phyloP scores from a whole-genome alignment of 495 filamentous ascomycete genomes.

The Neurospora sp. region DNA sequence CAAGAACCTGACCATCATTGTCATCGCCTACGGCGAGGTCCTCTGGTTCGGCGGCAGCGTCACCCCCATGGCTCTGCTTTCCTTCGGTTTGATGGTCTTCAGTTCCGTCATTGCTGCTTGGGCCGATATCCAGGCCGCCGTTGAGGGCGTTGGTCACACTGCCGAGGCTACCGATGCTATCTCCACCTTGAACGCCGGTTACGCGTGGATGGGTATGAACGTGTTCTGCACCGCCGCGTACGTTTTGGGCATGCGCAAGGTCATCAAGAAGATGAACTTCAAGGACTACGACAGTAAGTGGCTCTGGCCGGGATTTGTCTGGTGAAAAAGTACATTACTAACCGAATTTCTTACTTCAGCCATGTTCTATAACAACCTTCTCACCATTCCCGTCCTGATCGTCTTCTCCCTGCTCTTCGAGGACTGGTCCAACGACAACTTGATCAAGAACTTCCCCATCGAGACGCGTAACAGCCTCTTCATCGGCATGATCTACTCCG shows the following conservation, averaged over 20 bases:
- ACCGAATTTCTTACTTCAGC: slow-evolving; percentile 41
- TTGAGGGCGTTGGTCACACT: slow-evolving; percentile 47
- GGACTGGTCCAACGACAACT: slow-evolving; percentile 82
- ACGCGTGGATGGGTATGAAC: slow-evolving; percentile 97
- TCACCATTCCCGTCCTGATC: slow-evolving; percentile 88
- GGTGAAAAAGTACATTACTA: background rate
- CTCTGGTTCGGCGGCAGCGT: slow-evolving; percentile 98
- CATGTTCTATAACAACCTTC: slow-evolving; percentile 99
- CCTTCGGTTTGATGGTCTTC: slow-evolving; percentile 95
- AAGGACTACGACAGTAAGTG: slow-evolving; percentile 97
- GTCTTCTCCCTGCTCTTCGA: slow-evolving; percentile 74
- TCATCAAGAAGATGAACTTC: slow-evolving; percentile 99
- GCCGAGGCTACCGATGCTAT: slow-evolving; percentile 61
- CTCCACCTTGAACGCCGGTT: slow-evolving; percentile 87
- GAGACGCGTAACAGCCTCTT: slow-evolving; percentile 64
- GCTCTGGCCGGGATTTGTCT: background rate
- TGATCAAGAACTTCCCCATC: slow-evolving; percentile 76
- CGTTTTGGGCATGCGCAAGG: slow-evolving; percentile 88
- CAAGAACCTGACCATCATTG: slow-evolving; percentile 98
- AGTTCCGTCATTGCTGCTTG: slow-evolving; percentile 93
- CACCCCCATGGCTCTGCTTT: slow-evolving; percentile 76
- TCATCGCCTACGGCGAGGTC: slow-evolving; percentile 97
- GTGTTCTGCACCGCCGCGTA: slow-evolving; percentile 92
- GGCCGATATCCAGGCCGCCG: slow-evolving; percentile 90
- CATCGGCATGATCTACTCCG: slow-evolving; percentile 87